Evolutionary conservation across 2,329 filamentous ascomycete species (phyloP), one percentile per base, ranked within the genome.

Genomic region (Parastagonospora nodorum): DNA sequence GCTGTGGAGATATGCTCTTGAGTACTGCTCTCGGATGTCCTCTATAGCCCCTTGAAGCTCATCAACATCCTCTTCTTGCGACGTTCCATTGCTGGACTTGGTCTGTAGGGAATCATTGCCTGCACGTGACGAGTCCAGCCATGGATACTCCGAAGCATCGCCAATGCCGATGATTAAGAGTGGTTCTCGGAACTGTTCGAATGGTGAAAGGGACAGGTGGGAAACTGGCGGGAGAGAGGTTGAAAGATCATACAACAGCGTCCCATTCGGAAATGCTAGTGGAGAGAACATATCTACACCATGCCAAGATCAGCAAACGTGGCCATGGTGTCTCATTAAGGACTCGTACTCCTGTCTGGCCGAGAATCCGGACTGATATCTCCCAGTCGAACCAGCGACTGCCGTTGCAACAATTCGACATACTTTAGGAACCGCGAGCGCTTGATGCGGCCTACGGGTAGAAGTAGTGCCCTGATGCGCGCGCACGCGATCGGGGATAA

Each of bases 261-360:
- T 86, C 53, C 93, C 93, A 61, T 87, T 84, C 9, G 91, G 92
- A 73, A 94, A 96, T 11, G 89, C 90, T 66, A 94, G 79, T 35
- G 93, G 93, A 51, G 91, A 96, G 76, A 97, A 97, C 87, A 94
- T 92, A 75, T 91, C 92, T 96, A 72, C 45, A 53, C 32, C 36
- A 56, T 50, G 57, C 60, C 56, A 66, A 63, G 57, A 66, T 74
- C 59, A 73, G 70, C 57, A 58, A 55, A 65, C 68, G 50, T 55
- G 28, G 38, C 38, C 41, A 37, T 46, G 33, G 66, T 49, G 67
- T 55, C 43, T 42, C 51, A 41, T 38, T 36, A 40, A 64, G 64
- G 60, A 53, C 33, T 59, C 84, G 73, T 87, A 93, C 91, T 96
- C 80, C 89, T 87, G 74, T 95, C 89, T 48, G 91, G 89, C 62